Conservation (phyloP, 2,329 filamentous ascomycete species). For the Harringtonia aguacate region DNA sequence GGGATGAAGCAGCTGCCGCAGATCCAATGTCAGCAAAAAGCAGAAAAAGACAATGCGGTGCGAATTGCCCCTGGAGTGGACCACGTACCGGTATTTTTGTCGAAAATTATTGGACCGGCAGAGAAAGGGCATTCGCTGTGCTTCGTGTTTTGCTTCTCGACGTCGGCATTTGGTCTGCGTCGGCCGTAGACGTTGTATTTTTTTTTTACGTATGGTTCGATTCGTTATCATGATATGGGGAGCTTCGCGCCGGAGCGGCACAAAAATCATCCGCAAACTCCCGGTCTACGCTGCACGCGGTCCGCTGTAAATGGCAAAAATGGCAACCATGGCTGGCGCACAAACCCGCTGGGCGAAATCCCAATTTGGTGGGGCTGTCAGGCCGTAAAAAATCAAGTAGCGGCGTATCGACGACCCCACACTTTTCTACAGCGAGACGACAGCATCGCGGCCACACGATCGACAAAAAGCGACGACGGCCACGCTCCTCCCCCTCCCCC, state of each 20-base stretch:
- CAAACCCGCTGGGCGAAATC: neutral
- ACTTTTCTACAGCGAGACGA: neutral
- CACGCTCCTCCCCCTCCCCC: too few relatives aligned
- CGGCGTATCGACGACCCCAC: conserved; percentile 1
- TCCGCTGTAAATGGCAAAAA: neutral
- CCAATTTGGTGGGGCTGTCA: conserved; percentile 1
- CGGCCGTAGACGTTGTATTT: neutral
- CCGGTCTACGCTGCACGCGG: neutral
- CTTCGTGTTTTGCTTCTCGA: too few relatives aligned
- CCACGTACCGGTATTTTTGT: too few relatives aligned
- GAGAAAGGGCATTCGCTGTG: too few relatives aligned
- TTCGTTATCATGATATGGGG: neutral
- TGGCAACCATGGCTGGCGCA: conserved; percentile 1
- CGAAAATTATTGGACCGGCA: too few relatives aligned
- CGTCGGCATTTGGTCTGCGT: too few relatives aligned
- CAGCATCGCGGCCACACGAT: neutral
- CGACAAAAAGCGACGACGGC: neutral
- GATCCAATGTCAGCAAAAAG: neutral
- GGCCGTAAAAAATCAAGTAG: neutral
- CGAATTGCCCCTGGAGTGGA: too few relatives aligned
- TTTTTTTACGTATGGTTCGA: neutral
- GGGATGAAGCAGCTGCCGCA: neutral
- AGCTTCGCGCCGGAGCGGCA: conserved; percentile 1
- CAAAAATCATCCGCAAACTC: conserved; percentile 2
- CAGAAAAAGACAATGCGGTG: too few relatives aligned